These are phyloP conservation scores for Cystobasidium onofrii DNA, from an alignment of 768 basidiomycete genomes.

Conservation along the genomic window DNA sequence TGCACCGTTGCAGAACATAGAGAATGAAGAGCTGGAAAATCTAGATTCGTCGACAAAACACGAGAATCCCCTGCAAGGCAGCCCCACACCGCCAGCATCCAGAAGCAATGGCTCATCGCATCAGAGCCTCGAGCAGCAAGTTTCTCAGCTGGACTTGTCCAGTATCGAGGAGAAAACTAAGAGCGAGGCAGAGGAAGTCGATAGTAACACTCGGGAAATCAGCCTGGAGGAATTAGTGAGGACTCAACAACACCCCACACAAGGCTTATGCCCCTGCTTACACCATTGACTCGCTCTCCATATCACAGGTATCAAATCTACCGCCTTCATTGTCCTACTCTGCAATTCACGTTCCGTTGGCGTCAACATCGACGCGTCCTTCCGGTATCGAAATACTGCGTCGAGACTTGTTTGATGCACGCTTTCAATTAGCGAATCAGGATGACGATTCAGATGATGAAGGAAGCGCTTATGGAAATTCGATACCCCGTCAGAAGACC, in stretches of 20 bases:
- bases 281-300: no score
- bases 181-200: neutral
- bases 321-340: conserved; percentile 75
- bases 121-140: neutral
- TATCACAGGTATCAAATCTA: conserved; percentile 58
- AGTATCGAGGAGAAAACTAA: neutral
- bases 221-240: conserved; percentile 17
- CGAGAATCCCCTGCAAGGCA: neutral
- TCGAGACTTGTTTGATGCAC: conserved; percentile 85
- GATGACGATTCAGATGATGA: conserved; percentile 44
- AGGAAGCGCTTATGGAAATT: conserved; percentile 16
- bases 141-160: neutral
- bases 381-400: conserved; percentile 52
- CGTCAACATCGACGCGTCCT: conserved; percentile 40
- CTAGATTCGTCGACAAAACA: neutral
- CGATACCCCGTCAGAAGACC: conserved; percentile 21
- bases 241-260: no score
- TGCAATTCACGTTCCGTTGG: conserved; percentile 55
- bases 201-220: neutral
- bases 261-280: neutral
- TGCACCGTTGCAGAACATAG: neutral
- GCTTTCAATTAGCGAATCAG: conserved; percentile 80
- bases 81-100: neutral
- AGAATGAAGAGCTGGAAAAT: neutral
- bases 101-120: neutral